Conservation (phyloP, 441 rosid species). For the Brassica hybrid region DNA sequence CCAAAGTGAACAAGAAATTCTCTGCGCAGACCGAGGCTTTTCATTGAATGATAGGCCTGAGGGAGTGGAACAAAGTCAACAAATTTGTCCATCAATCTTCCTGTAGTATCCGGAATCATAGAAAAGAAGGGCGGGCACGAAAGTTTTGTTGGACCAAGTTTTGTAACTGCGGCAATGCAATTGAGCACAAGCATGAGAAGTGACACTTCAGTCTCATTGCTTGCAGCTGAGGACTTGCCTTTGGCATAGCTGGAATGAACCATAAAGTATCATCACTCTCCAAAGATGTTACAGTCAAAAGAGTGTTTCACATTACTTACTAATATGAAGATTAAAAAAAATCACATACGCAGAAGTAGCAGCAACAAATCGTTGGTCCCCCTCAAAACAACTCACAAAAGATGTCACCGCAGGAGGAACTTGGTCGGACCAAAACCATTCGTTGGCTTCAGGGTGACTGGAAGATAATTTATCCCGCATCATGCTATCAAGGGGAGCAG, state of each 20-base stretch:
- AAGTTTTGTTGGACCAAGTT: slow-evolving; percentile 90
- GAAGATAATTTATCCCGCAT: slow-evolving; percentile 83
- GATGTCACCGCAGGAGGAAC: slow-evolving; percentile 71
- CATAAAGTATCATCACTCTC: slow-evolving; percentile 29
- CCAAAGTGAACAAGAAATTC: slow-evolving; percentile 99
- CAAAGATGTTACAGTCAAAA: slow-evolving; percentile 35
- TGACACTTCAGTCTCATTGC: slow-evolving; percentile 70
- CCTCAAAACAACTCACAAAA: slow-evolving; percentile 78
- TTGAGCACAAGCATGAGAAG: slow-evolving; percentile 86
- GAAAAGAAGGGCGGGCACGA: slow-evolving; percentile 82
- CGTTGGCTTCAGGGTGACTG: slow-evolving; percentile 79
- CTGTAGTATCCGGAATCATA: slow-evolving; percentile 72
- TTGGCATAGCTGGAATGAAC: slow-evolving; percentile 59
- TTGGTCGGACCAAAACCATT: slow-evolving; percentile 92
- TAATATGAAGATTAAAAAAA: slow-evolving; percentile 24
- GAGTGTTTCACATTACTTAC: slow-evolving; percentile 1
- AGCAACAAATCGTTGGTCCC: slow-evolving; percentile 66
- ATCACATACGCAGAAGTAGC: slow-evolving; percentile 69
- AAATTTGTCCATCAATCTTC: slow-evolving; percentile 91
- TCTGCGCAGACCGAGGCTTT: slow-evolving; percentile 78
- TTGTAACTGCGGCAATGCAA: slow-evolving; percentile 81
- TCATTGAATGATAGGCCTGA: slow-evolving; percentile 72
- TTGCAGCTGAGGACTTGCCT: slow-evolving; percentile 54
- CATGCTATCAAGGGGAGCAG: slow-evolving; percentile 83
- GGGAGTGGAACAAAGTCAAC: slow-evolving; percentile 75